Percentiles rank a stretch among this genome's conserved stretches.
phyloP scores from a whole-genome alignment of 148 eudicot species.

The Camellia granthamiana region DNA sequence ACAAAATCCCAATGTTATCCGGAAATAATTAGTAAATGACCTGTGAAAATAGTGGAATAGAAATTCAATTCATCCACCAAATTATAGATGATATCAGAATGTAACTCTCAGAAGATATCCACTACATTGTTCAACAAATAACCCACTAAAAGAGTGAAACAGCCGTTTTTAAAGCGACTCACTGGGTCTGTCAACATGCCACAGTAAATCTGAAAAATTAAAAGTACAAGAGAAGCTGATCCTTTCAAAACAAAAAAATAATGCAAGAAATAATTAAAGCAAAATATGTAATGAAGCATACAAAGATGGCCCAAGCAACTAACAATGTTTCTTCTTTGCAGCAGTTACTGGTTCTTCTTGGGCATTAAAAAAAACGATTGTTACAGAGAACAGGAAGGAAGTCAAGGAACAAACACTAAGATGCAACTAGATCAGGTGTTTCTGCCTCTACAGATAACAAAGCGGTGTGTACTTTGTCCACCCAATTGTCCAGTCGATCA shows the following conservation, averaged over 20 bases:
- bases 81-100: neutral
- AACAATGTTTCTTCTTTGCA: constrained; percentile 19
- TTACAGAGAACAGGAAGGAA: constrained; percentile 15
- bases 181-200: neutral
- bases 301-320: constrained; percentile 7
- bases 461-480: constrained; percentile 81
- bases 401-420: constrained; percentile 24
- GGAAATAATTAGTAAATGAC: neutral
- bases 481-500: constrained; percentile 76
- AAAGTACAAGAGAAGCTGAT: constrained; percentile 10
- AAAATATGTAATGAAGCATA: constrained; percentile 15
- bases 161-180: neutral
- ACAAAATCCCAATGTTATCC: no score
- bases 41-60: no score
- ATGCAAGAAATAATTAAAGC: constrained; percentile 4
- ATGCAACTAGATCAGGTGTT: constrained; percentile 80
- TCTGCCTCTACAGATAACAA: constrained; percentile 91
- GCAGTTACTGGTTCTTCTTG: constrained; percentile 8
- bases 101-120: neutral
- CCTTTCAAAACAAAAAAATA: neutral
- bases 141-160: neutral
- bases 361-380: constrained; percentile 15
- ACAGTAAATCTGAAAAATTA: neutral
- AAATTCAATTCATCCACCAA: neutral
- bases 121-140: neutral